A percentile compares a stretch with the other conserved stretches of the same genome.
phyloP scores from a whole-genome alignment of 371 early-diverging fungal genomes.

The Smittium culicis region DNA sequence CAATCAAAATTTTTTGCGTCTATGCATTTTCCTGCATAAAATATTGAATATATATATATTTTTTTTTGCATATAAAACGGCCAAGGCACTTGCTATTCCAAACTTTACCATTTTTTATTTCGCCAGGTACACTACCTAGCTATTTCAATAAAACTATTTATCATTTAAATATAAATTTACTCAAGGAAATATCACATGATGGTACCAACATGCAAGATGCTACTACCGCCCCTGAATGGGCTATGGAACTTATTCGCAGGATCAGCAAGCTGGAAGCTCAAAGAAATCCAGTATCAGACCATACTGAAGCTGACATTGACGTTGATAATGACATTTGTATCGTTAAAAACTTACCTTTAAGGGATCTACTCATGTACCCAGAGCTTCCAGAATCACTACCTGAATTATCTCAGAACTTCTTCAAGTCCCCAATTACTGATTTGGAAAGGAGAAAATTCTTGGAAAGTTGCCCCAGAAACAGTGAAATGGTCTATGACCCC shows the following conservation, averaged over 20 bases:
- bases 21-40: too few species aligned
- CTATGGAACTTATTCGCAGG: not conserved
- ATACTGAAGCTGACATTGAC: not conserved
- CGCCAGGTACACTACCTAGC: not conserved
- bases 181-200: not conserved
- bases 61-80: too few species aligned
- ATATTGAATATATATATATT: too few species aligned
- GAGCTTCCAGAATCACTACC: not conserved
- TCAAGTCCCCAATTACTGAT: conserved; percentile 1
- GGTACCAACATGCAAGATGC: not conserved
- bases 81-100: not conserved
- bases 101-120: not conserved
- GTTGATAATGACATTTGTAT: not conserved
- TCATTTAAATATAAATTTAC: not conserved
- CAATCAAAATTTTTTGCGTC: too few species aligned
- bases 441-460: not conserved
- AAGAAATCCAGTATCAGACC: not conserved
- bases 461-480: not conserved
- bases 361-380: conserved; percentile 5
- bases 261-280: not conserved
- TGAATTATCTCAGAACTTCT: not conserved
- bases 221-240: not conserved
- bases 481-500: conserved; percentile 1
- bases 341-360: not conserved
- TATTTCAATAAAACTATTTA: not conserved